Evolutionary conservation across 1,284 basidiomycete species (phyloP).

Genomic region (Ceratobasidium sp.): DNA sequence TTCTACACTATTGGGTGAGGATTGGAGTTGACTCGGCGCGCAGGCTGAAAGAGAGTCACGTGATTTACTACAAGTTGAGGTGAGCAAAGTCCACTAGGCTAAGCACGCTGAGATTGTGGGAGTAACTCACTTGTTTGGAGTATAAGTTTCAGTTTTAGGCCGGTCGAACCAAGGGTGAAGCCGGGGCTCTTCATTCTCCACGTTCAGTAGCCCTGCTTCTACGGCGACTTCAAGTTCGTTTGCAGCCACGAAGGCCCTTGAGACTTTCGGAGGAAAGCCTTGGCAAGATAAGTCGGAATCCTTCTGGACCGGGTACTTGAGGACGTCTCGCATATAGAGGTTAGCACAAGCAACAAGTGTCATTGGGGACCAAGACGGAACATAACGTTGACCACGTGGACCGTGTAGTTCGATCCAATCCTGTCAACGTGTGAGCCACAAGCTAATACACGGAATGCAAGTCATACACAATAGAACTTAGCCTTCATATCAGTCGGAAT

Average conservation of each 20-base stretch:
- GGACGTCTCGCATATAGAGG: background rate
- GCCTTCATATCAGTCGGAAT: background rate
- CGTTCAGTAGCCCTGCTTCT: background rate
- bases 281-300: background rate
- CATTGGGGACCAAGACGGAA: background rate
- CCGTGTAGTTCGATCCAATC: conserved; percentile 15
- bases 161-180: too few species aligned
- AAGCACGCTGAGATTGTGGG: too few species aligned
- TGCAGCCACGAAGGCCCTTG: background rate
- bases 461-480: conserved; percentile 3
- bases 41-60: too few species aligned
- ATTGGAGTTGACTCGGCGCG: too few species aligned
- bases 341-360: conserved; percentile 4
- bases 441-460: too few species aligned
- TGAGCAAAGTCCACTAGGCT: too few species aligned
- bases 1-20: too few species aligned
- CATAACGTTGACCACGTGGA: conserved; percentile 8
- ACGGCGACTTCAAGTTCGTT: conserved; percentile 7
- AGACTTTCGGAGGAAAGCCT: background rate
- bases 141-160: too few species aligned
- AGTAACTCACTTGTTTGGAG: too few species aligned
- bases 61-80: too few species aligned
- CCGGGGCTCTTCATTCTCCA: too few species aligned
- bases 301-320: background rate
- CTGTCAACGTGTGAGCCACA: background rate